These are phyloP conservation scores for Neurospora sp. DNA, from an alignment of 495 filamentous ascomycete species.

Conservation along the genomic window DNA sequence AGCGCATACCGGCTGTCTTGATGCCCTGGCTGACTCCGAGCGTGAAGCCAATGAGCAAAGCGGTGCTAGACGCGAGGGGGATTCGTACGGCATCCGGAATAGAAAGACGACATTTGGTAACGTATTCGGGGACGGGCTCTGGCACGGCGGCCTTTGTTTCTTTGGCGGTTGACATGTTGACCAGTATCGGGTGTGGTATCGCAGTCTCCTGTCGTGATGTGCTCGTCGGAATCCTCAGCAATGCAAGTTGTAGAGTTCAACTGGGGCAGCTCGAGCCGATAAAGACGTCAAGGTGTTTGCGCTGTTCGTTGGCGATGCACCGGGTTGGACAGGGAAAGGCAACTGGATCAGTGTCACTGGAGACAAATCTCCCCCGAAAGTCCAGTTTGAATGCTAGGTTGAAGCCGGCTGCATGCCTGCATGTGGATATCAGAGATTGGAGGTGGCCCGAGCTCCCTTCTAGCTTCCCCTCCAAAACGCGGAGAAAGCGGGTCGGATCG, in stretches of 20 bases:
- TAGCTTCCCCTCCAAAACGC: background rate
- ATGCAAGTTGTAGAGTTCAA: background rate
- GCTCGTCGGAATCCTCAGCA: background rate
- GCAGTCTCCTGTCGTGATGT: background rate
- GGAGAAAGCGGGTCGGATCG: background rate
- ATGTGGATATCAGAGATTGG: background rate
- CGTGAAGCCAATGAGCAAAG: constrained; percentile 52
- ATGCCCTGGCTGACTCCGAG: constrained; percentile 67
- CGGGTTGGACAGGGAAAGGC: background rate
- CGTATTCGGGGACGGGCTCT: constrained; percentile 4
- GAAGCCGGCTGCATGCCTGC: constrained; percentile 21
- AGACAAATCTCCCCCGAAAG: constrained; percentile 1
- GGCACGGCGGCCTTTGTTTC: constrained; percentile 6
- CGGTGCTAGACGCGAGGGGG: constrained; percentile 45
- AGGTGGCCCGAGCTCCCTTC: constrained; percentile 16
- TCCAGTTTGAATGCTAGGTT: background rate
- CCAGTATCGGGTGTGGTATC: background rate
- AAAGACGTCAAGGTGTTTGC: background rate
- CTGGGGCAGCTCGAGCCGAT: background rate
- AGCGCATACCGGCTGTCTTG: constrained; percentile 62
- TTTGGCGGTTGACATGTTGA: constrained; percentile 2
- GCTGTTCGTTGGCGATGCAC: background rate
- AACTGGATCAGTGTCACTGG: background rate
- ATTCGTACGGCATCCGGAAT: constrained; percentile 48
- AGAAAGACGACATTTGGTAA: constrained; percentile 48